Evolutionary conservation across 495 filamentous ascomycete species (phyloP).

Genomic region (Cercophora sp.): DNA sequence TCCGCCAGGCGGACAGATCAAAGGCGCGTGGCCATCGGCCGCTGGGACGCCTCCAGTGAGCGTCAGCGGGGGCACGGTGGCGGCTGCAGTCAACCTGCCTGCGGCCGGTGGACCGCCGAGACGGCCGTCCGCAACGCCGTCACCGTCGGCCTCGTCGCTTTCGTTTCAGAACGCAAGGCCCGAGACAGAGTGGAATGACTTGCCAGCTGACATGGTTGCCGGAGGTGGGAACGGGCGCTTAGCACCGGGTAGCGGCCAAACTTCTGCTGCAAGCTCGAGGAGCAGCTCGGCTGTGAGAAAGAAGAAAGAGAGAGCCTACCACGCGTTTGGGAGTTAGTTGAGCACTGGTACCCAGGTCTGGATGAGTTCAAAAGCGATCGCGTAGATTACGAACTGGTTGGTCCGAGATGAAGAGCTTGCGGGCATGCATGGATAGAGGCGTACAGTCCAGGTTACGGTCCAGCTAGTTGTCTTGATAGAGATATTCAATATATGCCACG

Average conservation of each 20-base stretch:
- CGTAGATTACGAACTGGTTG: neutral
- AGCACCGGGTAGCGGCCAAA: constrained; percentile 14
- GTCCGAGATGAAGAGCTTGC: too few species aligned
- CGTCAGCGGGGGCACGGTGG: constrained; percentile 8
- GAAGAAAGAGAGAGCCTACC: constrained; percentile 49
- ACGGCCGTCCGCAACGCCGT: constrained; percentile 13
- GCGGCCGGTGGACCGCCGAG: constrained; percentile 9
- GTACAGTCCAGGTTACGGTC: too few species aligned
- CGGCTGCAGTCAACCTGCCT: constrained; percentile 32
- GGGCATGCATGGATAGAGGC: too few species aligned
- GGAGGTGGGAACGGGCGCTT: constrained; percentile 8
- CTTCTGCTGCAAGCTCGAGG: constrained; percentile 43
- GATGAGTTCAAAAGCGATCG: neutral
- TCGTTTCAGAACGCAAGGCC: constrained; percentile 52
- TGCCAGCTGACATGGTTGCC: constrained; percentile 49
- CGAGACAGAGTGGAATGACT: constrained; percentile 55
- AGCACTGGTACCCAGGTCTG: neutral
- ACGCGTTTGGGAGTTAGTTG: constrained; percentile 44
- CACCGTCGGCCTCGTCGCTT: constrained; percentile 22
- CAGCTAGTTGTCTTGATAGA: too few species aligned
- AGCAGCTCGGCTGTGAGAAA: constrained; percentile 43
- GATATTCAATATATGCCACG: too few species aligned
- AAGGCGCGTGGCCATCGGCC: neutral
- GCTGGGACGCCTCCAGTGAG: neutral
- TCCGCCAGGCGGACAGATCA: neutral